These are phyloP conservation scores for Rhodotorula sp. DNA, from an alignment of 1,284 basidiomycete genomes.

Conservation along the genomic window DNA sequence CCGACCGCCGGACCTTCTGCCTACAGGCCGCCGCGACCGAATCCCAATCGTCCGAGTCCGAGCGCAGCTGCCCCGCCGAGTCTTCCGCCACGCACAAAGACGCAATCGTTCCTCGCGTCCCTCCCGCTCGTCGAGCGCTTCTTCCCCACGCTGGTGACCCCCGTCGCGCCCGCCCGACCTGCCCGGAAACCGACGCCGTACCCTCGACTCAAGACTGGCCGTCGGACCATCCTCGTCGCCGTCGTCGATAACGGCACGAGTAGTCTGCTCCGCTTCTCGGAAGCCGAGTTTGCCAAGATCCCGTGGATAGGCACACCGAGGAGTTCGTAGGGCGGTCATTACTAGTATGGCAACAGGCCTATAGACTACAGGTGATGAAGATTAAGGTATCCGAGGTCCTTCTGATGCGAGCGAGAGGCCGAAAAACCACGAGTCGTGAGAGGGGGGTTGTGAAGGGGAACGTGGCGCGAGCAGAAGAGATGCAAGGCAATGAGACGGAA, in stretches of 20 bases:
- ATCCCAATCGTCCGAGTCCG: too few relatives aligned
- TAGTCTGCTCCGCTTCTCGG: slow-evolving; percentile 82
- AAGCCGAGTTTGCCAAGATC: slow-evolving; percentile 79
- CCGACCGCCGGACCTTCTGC: slow-evolving; percentile 10
- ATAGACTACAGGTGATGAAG: too few relatives aligned
- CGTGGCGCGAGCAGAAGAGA: too few relatives aligned
- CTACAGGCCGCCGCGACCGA: background rate
- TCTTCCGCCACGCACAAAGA: background rate
- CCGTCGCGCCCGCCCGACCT: background rate
- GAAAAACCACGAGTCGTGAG: background rate
- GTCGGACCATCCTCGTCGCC: slow-evolving; percentile 79
- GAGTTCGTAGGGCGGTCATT: background rate
- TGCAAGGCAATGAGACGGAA: background rate
- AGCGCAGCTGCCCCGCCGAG: background rate
- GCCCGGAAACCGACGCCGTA: slow-evolving; percentile 45
- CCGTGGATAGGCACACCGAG: slow-evolving; percentile 49
- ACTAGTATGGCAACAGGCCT: background rate
- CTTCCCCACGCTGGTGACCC: slow-evolving; percentile 17
- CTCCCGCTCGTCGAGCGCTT: slow-evolving; percentile 18
- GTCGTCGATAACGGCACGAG: slow-evolving; percentile 85
- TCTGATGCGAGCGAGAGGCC: background rate
- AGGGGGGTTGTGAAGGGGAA: background rate
- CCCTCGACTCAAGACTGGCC: slow-evolving; percentile 69
- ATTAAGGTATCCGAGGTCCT: too few relatives aligned
- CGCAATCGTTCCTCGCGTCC: slow-evolving; percentile 1